These are phyloP conservation scores for Pythium coloratum DNA, from an alignment of 352 stramenopile species.

Conservation along the genomic window DNA sequence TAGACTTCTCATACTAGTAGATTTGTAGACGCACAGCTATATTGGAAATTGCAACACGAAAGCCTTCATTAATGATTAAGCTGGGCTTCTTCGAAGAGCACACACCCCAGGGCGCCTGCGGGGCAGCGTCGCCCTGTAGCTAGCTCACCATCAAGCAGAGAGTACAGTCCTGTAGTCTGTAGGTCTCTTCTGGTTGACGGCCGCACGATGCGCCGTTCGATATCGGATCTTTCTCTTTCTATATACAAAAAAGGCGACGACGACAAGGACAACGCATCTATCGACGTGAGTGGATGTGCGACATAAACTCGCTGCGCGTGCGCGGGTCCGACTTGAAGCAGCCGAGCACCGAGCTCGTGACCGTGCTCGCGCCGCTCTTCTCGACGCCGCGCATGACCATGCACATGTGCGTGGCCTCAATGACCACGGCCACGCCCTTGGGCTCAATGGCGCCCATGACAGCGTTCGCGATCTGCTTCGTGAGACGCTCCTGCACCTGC, in stretches of 20 bases:
- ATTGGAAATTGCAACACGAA: neutral
- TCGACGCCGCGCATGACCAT: slow-evolving; percentile 99
- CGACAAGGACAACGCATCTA: slow-evolving; percentile 31
- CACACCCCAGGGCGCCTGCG: slow-evolving; percentile 16
- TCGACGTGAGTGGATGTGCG: slow-evolving; percentile 74
- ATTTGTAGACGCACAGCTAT: neutral
- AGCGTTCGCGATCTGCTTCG: slow-evolving; percentile 98
- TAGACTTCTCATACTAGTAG: slow-evolving; percentile 10
- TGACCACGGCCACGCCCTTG: slow-evolving; percentile 97
- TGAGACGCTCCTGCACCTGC: slow-evolving; percentile 99
- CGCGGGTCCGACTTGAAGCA: slow-evolving; percentile 95
- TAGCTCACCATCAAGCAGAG: slow-evolving; percentile 22
- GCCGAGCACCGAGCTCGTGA: slow-evolving; percentile 96
- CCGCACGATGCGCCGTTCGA: slow-evolving; percentile 29
- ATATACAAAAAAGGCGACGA: neutral
- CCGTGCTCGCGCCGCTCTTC: slow-evolving; percentile 95
- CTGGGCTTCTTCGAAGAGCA: slow-evolving; percentile 19
- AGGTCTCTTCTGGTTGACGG: slow-evolving; percentile 20
- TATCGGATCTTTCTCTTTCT: neutral
- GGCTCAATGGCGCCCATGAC: slow-evolving; percentile 97
- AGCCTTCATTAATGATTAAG: slow-evolving; percentile 6
- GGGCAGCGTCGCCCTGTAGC: neutral
- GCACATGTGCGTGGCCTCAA: slow-evolving; percentile 99
- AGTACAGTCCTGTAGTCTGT: neutral
- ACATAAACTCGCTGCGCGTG: slow-evolving; percentile 88